Conservation (phyloP, 139 green algal species). For the Eudorina sp. region DNA sequence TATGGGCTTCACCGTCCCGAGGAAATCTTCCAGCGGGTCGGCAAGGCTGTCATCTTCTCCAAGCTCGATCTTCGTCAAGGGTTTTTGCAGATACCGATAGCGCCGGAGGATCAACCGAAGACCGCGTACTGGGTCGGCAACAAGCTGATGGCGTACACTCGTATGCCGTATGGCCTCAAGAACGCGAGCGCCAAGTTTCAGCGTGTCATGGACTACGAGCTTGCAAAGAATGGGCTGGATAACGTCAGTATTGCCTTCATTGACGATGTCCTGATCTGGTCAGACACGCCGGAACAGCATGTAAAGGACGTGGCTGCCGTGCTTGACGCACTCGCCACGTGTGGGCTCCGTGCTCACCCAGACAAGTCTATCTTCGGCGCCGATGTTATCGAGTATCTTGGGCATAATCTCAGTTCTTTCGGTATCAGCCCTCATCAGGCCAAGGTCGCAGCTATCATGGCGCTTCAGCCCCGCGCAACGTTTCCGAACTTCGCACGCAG, state of each 20-base stretch:
- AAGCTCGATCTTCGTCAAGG: constrained; percentile 58
- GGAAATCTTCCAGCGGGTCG: too few relatives aligned
- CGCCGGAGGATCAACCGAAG: too few relatives aligned
- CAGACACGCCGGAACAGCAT: constrained; percentile 40
- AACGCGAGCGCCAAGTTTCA: constrained; percentile 51
- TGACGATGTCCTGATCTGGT: constrained; percentile 49
- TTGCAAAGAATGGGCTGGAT: not conserved
- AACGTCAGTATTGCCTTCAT: constrained; percentile 45
- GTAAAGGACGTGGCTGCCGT: constrained; percentile 8
- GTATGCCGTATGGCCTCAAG: constrained; percentile 48
- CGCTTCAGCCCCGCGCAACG: too few relatives aligned
- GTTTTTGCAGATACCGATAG: constrained; percentile 55
- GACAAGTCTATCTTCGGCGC: constrained; percentile 49
- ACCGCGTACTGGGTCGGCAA: too few relatives aligned
- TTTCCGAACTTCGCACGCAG: not conserved
- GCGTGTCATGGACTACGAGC: constrained; percentile 35
- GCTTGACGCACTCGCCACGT: constrained; percentile 4
- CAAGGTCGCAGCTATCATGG: too few relatives aligned
- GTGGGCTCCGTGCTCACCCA: constrained; percentile 46
- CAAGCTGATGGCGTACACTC: constrained; percentile 12
- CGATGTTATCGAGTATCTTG: constrained; percentile 45
- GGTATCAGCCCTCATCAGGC: too few relatives aligned
- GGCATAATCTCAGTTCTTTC: too few relatives aligned
- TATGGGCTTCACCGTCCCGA: too few relatives aligned
- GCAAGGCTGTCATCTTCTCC: constrained; percentile 50